phyloP scores from a whole-genome alignment of 148 eudicot species.

The Amaranthus hypochondriacus region DNA sequence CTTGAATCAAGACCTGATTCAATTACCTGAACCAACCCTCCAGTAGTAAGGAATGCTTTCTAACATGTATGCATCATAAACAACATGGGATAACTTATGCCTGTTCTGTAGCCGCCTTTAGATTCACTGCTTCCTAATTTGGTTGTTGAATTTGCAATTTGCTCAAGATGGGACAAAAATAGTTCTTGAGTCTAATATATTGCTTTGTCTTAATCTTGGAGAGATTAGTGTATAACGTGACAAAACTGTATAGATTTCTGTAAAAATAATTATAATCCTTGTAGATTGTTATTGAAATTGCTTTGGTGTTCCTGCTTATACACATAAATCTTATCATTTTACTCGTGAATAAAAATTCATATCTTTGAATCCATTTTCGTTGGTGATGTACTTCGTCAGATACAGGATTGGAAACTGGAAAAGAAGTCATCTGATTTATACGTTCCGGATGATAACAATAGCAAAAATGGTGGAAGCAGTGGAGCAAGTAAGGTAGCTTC shows the following conservation, averaged over 20 bases:
- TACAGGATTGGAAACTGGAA: slow-evolving; percentile 51
- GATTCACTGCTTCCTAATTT: background rate
- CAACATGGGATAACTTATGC: background rate
- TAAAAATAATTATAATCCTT: too few relatives aligned
- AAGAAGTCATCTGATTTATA: slow-evolving; percentile 48
- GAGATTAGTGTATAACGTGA: too few relatives aligned
- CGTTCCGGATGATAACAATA: slow-evolving; percentile 26
- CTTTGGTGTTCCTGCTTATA: background rate
- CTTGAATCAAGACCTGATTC: too few relatives aligned
- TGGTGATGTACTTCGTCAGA: background rate
- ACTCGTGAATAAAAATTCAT: background rate
- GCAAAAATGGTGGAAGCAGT: slow-evolving; percentile 22
- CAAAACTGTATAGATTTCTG: too few relatives aligned
- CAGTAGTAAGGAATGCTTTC: background rate
- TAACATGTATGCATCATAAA: background rate
- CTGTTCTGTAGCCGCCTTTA: background rate
- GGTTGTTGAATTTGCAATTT: too few relatives aligned
- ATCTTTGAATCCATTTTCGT: background rate
- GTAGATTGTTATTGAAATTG: background rate
- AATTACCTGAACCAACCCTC: background rate
- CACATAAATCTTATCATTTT: background rate
- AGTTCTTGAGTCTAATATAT: too few relatives aligned
- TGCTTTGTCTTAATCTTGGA: too few relatives aligned
- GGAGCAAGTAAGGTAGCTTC: slow-evolving; percentile 28
- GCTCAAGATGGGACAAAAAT: too few relatives aligned